phyloP scores from a whole-genome alignment of 495 filamentous ascomycete species.

The Penicillium argentinense region DNA sequence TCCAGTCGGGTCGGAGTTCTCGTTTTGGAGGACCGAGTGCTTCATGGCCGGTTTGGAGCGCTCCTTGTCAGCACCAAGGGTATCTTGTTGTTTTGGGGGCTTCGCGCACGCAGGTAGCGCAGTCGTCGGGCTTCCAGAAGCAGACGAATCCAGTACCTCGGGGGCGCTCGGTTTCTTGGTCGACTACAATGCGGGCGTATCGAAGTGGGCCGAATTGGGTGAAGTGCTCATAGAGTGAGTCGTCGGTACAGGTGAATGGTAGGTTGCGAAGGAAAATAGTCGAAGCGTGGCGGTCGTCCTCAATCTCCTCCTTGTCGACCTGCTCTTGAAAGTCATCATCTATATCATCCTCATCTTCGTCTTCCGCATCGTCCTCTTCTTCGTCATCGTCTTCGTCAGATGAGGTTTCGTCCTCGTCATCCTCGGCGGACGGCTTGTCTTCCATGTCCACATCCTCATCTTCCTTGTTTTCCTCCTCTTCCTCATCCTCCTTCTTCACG shows the following conservation, averaged over 20 bases:
- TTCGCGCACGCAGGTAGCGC: slow-evolving; percentile 65
- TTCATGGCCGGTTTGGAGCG: slow-evolving; percentile 48
- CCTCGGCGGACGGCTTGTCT: slow-evolving; percentile 33
- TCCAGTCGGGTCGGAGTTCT: slow-evolving; percentile 70
- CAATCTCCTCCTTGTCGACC: slow-evolving; percentile 52
- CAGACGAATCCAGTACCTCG: slow-evolving; percentile 94
- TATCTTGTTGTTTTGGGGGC: slow-evolving; percentile 59
- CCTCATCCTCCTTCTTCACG: slow-evolving; percentile 43
- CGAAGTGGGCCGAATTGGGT: slow-evolving; percentile 75
- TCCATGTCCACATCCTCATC: slow-evolving; percentile 37
- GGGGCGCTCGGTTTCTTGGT: slow-evolving; percentile 77
- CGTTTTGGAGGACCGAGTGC: slow-evolving; percentile 82
- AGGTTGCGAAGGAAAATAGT: slow-evolving; percentile 95
- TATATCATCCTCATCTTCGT: slow-evolving; percentile 29
- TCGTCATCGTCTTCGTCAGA: slow-evolving; percentile 30
- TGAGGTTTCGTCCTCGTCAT: slow-evolving; percentile 24
- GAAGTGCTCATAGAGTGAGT: slow-evolving; percentile 80
- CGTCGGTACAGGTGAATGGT: slow-evolving; percentile 81
- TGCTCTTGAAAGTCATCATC: slow-evolving; percentile 49
- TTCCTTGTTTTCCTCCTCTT: slow-evolving; percentile 30
- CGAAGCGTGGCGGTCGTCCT: slow-evolving; percentile 57
- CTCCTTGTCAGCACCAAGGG: slow-evolving; percentile 34
- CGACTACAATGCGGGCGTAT: slow-evolving; percentile 87
- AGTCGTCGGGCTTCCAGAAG: slow-evolving; percentile 78
- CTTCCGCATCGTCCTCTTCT: slow-evolving; percentile 32